Evolutionary conservation across 1,284 basidiomycete species (phyloP).

Genomic region (Psilocybe mexicana): DNA sequence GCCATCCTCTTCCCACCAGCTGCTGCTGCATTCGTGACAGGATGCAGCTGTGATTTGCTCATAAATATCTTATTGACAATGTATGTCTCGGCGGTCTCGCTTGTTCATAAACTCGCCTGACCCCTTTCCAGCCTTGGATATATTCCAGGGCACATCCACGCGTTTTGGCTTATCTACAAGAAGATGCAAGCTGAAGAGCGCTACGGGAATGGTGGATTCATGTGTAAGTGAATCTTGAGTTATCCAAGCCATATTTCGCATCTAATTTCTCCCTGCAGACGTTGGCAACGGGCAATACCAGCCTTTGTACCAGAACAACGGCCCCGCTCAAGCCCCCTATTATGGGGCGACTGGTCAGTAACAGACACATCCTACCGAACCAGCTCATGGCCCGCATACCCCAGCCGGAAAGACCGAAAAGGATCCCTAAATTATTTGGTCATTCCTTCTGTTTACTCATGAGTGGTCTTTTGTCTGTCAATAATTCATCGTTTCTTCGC

Average conservation of each 20-base stretch:
- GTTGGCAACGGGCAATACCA: constrained; percentile 29
- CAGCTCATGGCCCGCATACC: constrained; percentile 6
- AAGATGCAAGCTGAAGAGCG: constrained; percentile 79
- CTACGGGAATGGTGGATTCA: constrained; percentile 68
- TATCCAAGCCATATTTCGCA: neutral
- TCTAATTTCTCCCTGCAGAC: constrained; percentile 21
- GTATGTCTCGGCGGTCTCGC: constrained; percentile 37
- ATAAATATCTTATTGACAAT: constrained; percentile 79
- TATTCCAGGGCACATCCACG: constrained; percentile 71
- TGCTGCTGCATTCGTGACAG: constrained; percentile 72
- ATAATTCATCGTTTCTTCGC: neutral
- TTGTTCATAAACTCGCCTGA: neutral
- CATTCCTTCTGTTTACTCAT: neutral
- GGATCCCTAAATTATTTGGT: neutral
- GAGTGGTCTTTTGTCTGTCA: neutral
- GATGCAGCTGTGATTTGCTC: constrained; percentile 77
- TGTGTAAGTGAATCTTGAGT: constrained; percentile 42
- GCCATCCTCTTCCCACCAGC: constrained; percentile 78
- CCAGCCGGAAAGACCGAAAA: neutral
- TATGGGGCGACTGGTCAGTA: constrained; percentile 36
- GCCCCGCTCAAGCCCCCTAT: constrained; percentile 29
- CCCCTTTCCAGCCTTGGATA: constrained; percentile 62
- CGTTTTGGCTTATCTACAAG: constrained; percentile 74
- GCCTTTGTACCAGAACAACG: constrained; percentile 17
- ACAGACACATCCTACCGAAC: neutral